These are phyloP conservation scores for Urtica urens DNA, from an alignment of 306 rosid genomes.

Conservation along the genomic window DNA sequence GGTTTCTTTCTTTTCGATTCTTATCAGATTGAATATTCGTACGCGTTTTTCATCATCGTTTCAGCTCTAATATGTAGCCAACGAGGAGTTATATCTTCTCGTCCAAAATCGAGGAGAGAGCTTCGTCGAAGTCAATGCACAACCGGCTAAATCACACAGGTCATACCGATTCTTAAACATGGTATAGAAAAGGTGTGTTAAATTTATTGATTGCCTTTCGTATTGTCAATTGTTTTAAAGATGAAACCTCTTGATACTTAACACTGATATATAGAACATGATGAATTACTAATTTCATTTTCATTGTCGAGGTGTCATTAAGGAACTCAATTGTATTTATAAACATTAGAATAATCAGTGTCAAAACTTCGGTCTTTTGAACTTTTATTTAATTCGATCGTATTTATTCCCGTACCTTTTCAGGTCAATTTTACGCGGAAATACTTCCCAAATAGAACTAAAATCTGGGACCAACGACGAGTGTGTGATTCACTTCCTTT, in stretches of 20 bases:
- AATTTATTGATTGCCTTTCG: not conserved
- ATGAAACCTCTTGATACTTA: too few species aligned
- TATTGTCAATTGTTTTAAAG: too few species aligned
- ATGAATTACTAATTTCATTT: too few species aligned
- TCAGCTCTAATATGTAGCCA: slow-evolving; percentile 3
- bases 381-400: too few species aligned
- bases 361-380: too few species aligned
- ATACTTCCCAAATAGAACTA: slow-evolving; percentile 8
- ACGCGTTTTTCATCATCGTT: not conserved
- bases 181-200: slow-evolving; percentile 11
- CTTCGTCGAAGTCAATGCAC: slow-evolving; percentile 15
- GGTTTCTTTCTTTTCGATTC: not conserved
- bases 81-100: slow-evolving; percentile 11
- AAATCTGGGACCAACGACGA: slow-evolving; percentile 19
- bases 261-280: too few species aligned
- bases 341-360: too few species aligned
- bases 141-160: not conserved
- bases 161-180: slow-evolving; percentile 6
- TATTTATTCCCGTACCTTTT: not conserved
- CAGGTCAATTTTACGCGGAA: slow-evolving; percentile 18
- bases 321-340: too few species aligned
- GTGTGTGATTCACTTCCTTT: slow-evolving; percentile 12
- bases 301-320: too few species aligned
- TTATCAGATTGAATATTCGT: not conserved
- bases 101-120: slow-evolving; percentile 19